A percentile compares a stretch with the other conserved stretches of the same genome.
phyloP scores from a whole-genome alignment of 2,329 filamentous ascomycete genomes.

The Fusarium poae region DNA sequence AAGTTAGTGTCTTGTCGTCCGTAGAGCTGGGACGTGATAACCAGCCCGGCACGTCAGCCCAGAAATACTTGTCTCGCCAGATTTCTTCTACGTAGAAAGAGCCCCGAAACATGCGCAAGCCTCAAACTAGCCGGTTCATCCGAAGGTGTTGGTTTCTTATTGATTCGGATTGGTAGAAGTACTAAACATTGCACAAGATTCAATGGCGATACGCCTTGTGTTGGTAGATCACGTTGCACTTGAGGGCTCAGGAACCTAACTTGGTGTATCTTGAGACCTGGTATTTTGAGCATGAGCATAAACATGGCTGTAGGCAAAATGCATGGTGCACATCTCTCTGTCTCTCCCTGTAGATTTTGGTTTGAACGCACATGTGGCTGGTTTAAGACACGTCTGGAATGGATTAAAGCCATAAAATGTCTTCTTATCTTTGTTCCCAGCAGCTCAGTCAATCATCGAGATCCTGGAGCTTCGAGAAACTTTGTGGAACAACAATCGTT shows the following conservation, averaged over 20 bases:
- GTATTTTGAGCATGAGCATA: background rate
- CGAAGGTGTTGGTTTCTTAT: conserved; percentile 10
- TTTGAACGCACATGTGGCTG: conserved; percentile 37
- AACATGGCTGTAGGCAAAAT: background rate
- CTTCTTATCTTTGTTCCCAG: conserved; percentile 18
- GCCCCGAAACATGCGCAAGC: conserved; percentile 18
- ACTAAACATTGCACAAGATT: conserved; percentile 30
- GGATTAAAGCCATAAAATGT: background rate
- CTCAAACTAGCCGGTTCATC: conserved; percentile 18
- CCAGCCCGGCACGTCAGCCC: conserved; percentile 26
- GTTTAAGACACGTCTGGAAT: conserved; percentile 26
- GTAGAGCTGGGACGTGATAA: conserved; percentile 19
- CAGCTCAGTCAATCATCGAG: conserved; percentile 5
- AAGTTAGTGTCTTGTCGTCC: conserved; percentile 23
- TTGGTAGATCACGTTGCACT: conserved; percentile 32
- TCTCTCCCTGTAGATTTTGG: background rate
- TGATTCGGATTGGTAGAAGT: conserved; percentile 16
- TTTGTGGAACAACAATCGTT: conserved; percentile 11
- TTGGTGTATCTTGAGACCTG: background rate
- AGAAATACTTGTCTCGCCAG: conserved; percentile 20
- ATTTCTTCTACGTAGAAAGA: conserved; percentile 15
- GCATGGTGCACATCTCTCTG: background rate
- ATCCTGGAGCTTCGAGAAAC: conserved; percentile 35
- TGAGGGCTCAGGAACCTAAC: conserved; percentile 10
- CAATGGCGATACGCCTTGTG: conserved; percentile 31